Base-by-base conservation (phyloP, 441 rosid genomes). In the Gossypium davidsonii region DNA sequence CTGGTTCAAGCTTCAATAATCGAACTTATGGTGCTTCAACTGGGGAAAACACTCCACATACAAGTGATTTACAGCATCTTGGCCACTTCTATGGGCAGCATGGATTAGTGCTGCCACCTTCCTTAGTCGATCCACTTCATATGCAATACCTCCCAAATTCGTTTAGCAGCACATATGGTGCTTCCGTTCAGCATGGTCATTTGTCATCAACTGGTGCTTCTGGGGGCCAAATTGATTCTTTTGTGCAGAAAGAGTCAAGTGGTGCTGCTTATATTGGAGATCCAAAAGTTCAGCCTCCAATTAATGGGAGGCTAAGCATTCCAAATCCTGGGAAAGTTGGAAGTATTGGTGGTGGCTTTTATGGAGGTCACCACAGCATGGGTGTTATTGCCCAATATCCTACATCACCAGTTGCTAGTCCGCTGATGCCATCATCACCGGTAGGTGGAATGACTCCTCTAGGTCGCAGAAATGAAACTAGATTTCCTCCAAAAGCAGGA, bases 341-440 rank as follows among this genome's bases (percentile, higher is more conserved):
- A 62, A 58, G 74, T 17, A 39, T 59, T 4, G 72, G 78, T 61
- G 76, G 87, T 71, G 82, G 79, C 74, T 85, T 81, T 73, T 84
- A 83, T 86, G 87, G 85, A 55, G 75, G 83, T 71, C 83, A 83
- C 3, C 83, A 83, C 4, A 82, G 85, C 80, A 79, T 86, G 80
- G 84, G 89, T 74, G 85, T 83, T 64, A 81, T 85, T 81, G 44
- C 83, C 3, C 89, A 87, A 73, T 87, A 83, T 76, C 87, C 84
- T 1, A 80, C 83, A 34, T 85, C 94, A 10, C 90, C 90, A 68
- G 79, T 85, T 77, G 81, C 86, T 73, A 87, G 90, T 79, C 88
- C 90, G 31, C 78, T 83, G 74, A 51, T 87, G 76, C 90, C 94
- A 73, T 83, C 89, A 61, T 86, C 94, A 37, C 88, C 89, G 3